Evolutionary conservation across 129 eudicot species (phyloP).

Genomic region (Artemisia annua): DNA sequence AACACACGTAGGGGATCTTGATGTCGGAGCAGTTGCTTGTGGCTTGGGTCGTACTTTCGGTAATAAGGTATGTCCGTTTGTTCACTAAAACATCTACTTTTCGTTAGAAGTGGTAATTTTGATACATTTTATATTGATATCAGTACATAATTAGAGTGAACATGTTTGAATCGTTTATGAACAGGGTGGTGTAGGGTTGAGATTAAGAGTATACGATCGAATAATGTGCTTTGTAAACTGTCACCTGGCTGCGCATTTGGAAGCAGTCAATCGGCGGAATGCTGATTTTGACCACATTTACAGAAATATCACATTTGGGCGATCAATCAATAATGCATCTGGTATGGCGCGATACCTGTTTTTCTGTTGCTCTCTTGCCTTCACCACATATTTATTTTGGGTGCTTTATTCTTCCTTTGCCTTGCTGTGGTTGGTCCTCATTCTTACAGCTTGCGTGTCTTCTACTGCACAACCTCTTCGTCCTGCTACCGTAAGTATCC

Average conservation of each 20-base stretch:
- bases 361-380: slow-evolving; percentile 76
- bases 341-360: slow-evolving; percentile 79
- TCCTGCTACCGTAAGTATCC: slow-evolving; percentile 51
- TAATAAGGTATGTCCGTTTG: slow-evolving; percentile 64
- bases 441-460: slow-evolving; percentile 81
- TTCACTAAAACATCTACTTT: not conserved
- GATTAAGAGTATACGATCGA: slow-evolving; percentile 87
- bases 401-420: slow-evolving; percentile 71
- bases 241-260: slow-evolving; percentile 97
- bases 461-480: slow-evolving; percentile 76
- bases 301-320: slow-evolving; percentile 62
- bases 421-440: slow-evolving; percentile 63
- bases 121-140: too few relatives aligned
- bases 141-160: not conserved
- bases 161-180: not conserved
- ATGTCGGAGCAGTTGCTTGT: slow-evolving; percentile 93
- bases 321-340: slow-evolving; percentile 67
- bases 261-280: slow-evolving; percentile 84
- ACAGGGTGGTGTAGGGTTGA: slow-evolving; percentile 97
- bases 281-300: slow-evolving; percentile 94
- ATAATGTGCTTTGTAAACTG: slow-evolving; percentile 87
- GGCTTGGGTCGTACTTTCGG: slow-evolving; percentile 97
- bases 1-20: slow-evolving; percentile 89
- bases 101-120: not conserved
- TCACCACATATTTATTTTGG: slow-evolving; percentile 67